Conservation (phyloP, 108 stramenopile genomes). For the Skeletonema marinoi region DNA sequence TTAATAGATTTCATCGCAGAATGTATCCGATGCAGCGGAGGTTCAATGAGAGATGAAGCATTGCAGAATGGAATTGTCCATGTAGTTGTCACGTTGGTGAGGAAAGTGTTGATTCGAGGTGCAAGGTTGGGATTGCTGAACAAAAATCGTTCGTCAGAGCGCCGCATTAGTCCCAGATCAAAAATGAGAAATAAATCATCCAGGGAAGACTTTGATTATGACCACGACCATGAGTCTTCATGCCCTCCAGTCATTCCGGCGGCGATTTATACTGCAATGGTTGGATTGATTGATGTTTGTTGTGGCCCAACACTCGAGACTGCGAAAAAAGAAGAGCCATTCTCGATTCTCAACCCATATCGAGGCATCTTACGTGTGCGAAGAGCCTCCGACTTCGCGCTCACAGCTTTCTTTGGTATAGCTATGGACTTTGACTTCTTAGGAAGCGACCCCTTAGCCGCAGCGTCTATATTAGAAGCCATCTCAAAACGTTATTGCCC, state of each 20-base stretch:
- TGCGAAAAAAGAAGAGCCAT: conserved; percentile 6
- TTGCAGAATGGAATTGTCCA: conserved; percentile 81
- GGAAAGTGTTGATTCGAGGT: conserved; percentile 72
- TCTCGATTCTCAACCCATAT: conserved; percentile 42
- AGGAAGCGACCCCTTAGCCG: conserved; percentile 59
- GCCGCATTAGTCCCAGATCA: not conserved
- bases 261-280: conserved; percentile 50
- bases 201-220: conserved; percentile 42
- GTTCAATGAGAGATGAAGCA: conserved; percentile 70
- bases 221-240: conserved; percentile 43
- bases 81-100: conserved; percentile 57
- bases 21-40: conserved; percentile 66
- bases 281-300: conserved; percentile 61
- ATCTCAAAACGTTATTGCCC: conserved; percentile 55
- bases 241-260: conserved; percentile 55
- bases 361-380: conserved; percentile 48
- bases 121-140: conserved; percentile 45
- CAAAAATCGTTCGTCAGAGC: not conserved
- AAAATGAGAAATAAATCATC: not conserved
- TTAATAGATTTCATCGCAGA: conserved; percentile 59
- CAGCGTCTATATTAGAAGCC: conserved; percentile 52
- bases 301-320: conserved; percentile 53
- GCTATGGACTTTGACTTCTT: conserved; percentile 83
- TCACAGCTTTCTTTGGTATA: conserved; percentile 77
- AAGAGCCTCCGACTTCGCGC: conserved; percentile 76